These are phyloP conservation scores for Ascodesmis nigricans DNA, from an alignment of 495 filamentous ascomycete species.

Conservation along the genomic window DNA sequence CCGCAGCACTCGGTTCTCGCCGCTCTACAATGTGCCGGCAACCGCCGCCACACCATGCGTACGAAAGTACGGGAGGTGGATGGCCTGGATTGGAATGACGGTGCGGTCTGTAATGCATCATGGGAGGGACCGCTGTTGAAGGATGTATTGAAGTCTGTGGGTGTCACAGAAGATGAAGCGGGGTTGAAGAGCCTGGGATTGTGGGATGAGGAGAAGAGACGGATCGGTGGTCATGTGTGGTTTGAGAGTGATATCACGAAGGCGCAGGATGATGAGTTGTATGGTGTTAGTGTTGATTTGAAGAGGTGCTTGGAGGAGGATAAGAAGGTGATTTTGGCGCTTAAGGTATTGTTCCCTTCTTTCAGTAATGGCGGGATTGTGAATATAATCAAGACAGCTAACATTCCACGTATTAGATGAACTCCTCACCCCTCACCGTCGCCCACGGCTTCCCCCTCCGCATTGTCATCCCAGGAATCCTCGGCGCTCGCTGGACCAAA, in stretches of 20 bases:
- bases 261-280: slow-evolving; percentile 34
- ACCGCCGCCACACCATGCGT: slow-evolving; percentile 42
- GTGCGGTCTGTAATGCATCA: slow-evolving; percentile 39
- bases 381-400: too few species aligned
- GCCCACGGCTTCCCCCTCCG: slow-evolving; percentile 32
- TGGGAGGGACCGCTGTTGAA: slow-evolving; percentile 34
- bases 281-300: slow-evolving; percentile 32
- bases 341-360: slow-evolving; percentile 24
- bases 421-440: slow-evolving; percentile 23
- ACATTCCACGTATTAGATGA: slow-evolving; percentile 22
- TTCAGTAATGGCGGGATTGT: too few species aligned
- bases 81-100: slow-evolving; percentile 42
- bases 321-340: slow-evolving; percentile 32
- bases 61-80: slow-evolving; percentile 36
- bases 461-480: slow-evolving; percentile 29
- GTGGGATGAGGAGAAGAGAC: too few species aligned
- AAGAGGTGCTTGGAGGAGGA: slow-evolving; percentile 27
- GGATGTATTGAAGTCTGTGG: slow-evolving; percentile 31
- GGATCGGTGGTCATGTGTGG: slow-evolving; percentile 30
- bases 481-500: slow-evolving; percentile 32
- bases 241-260: slow-evolving; percentile 32
- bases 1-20: slow-evolving; percentile 33
- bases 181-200: too few species aligned
- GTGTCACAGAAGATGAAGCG: slow-evolving; percentile 13
- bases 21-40: slow-evolving; percentile 40